These are phyloP conservation scores for Eutypella sp. DNA, from an alignment of 2,329 filamentous ascomycete species.

Conservation along the genomic window DNA sequence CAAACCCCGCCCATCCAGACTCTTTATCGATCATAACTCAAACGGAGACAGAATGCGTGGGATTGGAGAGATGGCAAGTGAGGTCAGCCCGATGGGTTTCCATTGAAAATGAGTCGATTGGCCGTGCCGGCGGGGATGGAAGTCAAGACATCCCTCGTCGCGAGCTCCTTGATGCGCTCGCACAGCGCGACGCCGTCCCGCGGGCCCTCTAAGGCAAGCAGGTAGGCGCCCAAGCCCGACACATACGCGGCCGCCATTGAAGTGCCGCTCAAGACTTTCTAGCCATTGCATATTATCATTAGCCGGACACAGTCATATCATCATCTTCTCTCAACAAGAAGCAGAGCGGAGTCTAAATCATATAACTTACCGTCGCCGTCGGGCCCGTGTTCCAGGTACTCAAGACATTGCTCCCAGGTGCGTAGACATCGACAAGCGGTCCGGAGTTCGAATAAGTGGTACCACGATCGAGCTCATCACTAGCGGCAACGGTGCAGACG, in stretches of 20 bases:
- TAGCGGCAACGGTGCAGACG: constrained; percentile 51
- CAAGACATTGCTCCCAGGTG: constrained; percentile 36
- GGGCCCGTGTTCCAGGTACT: constrained; percentile 34
- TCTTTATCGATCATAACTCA: too few species aligned
- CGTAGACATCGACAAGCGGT: constrained; percentile 35
- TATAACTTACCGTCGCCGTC: constrained; percentile 12
- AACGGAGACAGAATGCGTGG: too few species aligned
- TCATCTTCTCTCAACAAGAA: background rate
- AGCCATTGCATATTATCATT: constrained; percentile 23
- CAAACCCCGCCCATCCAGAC: too few species aligned
- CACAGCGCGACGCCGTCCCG: constrained; percentile 35
- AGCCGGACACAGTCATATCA: background rate
- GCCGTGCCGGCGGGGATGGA: constrained; percentile 26
- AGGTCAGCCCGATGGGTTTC: constrained; percentile 6
- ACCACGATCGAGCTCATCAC: constrained; percentile 32
- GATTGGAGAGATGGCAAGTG: too few species aligned
- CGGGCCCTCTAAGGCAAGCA: constrained; percentile 40
- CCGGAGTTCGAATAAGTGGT: constrained; percentile 49
- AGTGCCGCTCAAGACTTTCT: constrained; percentile 48
- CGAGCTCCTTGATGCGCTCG: constrained; percentile 33
- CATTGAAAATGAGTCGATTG: constrained; percentile 32
- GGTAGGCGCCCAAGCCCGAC: constrained; percentile 54
- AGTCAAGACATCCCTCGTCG: constrained; percentile 34
- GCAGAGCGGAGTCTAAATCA: background rate
- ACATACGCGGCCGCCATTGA: constrained; percentile 60